Evolutionary conservation across 2,329 filamentous ascomycete genomes (phyloP), one percentile per base, ranked within the genome.

Genomic region (Talaromyces rugulosus): DNA sequence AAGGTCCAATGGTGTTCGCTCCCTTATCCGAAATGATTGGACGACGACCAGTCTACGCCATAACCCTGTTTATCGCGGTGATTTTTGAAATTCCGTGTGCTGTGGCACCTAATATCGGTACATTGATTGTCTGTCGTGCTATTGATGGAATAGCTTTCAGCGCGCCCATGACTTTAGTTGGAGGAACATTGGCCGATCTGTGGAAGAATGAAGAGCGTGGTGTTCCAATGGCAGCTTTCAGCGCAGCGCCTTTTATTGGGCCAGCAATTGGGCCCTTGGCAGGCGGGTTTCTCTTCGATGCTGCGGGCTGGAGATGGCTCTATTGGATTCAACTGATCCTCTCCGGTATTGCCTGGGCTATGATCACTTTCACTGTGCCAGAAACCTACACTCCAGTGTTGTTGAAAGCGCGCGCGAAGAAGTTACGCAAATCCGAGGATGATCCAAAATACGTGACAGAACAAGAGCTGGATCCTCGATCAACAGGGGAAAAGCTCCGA

Each of bases 291-390:
- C 80, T 95, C 1, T 83, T 84, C 7, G 89, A 92, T 67, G 84
- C 83, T 0, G 77, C 81, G 0, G 88, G 88, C 42, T 95, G 91
- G 91, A 80, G 91, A 66, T 95, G 90, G 90, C 80, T 95, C 0
- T 95, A 95, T 79, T 94, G 90, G 89, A 85, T 96, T 67, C 91
- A 94, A 71, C 80, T 95, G 11, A 96, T 96, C 70, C 72, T 95
- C 12, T 81, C 89, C 30, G 87, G 82, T 14, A 72, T 88, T 56
- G 84, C 89, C 67, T 95, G 89, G 86, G 63, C 89, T 18, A 73
- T 94, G 63, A 92, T 95, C 74, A 89, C 88, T 33, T 93, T 96
- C 76, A 95, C 91, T n/a, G 88, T 96, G 0, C 91, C 91, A 1
- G 92, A 96, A 75, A 96, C 92, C 0, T 96, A 95, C 73, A 88